phyloP scores from a whole-genome alignment of 305 asterid species.

The Solanum chacoense region DNA sequence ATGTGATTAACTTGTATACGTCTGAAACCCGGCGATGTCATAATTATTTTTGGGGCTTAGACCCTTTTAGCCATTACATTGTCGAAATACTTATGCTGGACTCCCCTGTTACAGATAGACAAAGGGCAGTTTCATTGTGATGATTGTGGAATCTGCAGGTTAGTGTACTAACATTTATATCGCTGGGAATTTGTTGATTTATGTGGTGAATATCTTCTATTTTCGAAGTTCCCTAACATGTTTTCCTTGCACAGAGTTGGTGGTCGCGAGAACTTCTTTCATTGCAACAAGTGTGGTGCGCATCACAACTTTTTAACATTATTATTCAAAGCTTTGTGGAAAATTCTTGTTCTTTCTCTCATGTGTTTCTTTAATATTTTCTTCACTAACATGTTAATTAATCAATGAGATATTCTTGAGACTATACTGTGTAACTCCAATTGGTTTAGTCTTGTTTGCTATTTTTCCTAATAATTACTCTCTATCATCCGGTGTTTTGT shows the following conservation, averaged over 20 bases:
- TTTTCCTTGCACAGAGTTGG: constrained; percentile 42
- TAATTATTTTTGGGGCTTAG: not conserved
- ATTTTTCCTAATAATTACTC: not conserved
- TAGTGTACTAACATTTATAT: not conserved
- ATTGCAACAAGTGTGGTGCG: constrained; percentile 91
- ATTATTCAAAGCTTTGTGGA: not conserved
- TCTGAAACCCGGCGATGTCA: not conserved
- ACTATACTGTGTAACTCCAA: not conserved
- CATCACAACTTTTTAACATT: not conserved
- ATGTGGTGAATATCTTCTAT: not conserved
- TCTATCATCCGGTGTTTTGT: not conserved
- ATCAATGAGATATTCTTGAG: not conserved
- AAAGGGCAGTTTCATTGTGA: constrained; percentile 89
- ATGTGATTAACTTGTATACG: not conserved
- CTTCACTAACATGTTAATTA: not conserved
- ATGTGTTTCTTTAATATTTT: not conserved
- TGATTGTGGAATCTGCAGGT: constrained; percentile 97
- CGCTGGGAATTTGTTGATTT: not conserved
- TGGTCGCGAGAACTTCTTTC: constrained; percentile 81
- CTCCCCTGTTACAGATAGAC: constrained; percentile 37
- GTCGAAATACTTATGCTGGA: not conserved
- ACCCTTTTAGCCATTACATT: not conserved
- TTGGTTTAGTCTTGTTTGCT: not conserved
- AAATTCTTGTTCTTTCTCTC: not conserved
- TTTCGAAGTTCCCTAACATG: not conserved